Percentiles rank a stretch among this genome's conserved stretches.
phyloP scores from a whole-genome alignment of 495 filamentous ascomycete genomes.

The Hypoxylon rickii region DNA sequence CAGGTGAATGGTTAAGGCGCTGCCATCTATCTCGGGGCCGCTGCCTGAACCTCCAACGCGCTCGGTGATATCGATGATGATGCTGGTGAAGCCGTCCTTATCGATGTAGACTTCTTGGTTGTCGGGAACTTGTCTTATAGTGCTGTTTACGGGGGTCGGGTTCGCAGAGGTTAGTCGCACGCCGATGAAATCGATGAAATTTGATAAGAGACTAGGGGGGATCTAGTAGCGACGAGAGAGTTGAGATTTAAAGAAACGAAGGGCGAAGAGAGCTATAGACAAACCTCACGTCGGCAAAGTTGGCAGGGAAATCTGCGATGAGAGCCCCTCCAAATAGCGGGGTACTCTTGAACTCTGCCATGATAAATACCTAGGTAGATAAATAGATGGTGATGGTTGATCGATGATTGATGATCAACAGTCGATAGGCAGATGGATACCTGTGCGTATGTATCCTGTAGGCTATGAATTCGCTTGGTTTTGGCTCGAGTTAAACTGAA shows the following conservation, averaged over 20 bases:
- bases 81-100: slow-evolving; percentile 71
- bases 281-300: slow-evolving; percentile 83
- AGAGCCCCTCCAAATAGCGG: slow-evolving; percentile 85
- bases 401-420: no score
- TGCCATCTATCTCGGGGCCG: slow-evolving; percentile 60
- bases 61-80: slow-evolving; percentile 89
- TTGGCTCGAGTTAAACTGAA: no score
- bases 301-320: slow-evolving; percentile 67
- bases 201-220: no score
- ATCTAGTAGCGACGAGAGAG: no score
- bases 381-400: no score
- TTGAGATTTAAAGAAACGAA: no score
- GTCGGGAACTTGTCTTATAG: slow-evolving; percentile 87
- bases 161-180: slow-evolving; percentile 6
- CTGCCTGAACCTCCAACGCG: slow-evolving; percentile 58
- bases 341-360: slow-evolving; percentile 56
- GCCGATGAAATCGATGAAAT: background rate
- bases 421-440: no score
- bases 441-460: no score
- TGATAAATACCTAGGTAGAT: no score
- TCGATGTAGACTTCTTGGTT: slow-evolving; percentile 95
- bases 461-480: no score
- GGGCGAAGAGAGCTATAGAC: no score
- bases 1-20: slow-evolving; percentile 75
- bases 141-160: slow-evolving; percentile 49